Evolutionary conservation across 805 yeast species (phyloP), one percentile per base, ranked within the genome.

Genomic region (Yarrowia porcina): DNA sequence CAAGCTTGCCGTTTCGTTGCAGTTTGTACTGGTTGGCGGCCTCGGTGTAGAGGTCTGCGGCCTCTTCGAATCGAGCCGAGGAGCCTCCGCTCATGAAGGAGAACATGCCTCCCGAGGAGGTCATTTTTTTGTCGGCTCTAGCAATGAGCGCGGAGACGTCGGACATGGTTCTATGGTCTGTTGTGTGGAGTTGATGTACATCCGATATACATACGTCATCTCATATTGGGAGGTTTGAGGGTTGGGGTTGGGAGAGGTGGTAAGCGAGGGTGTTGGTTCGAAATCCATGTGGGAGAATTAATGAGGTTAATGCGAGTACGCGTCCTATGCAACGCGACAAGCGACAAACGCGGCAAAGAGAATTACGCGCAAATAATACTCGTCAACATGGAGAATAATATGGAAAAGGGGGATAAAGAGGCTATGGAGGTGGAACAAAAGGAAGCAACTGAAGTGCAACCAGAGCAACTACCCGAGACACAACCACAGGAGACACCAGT

Each of bases 11-110:
- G 66, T 90, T 88, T 70, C 89, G 89, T 68, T 83, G 85, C 64
- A 94, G 75, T 66, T 92, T 83, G 77, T 85, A 94, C 28, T 84
- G 81, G 71, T 93, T 94, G n/a, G 96, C 99, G 1, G 99, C 99
- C 74, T 92, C 96, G 21, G 87, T 80, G 72, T 86, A 93, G 28
- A 90, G 76, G 67, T 94, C 99, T 3, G 92, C 87, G 3, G 99
- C 98, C 67, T 94, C 99, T 72, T 94, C 99, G 61, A 78, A 82
- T 65, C 89, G 82, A 66, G 82, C 80, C 3, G 85, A 76, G 33
- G 81, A 80, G 1, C 87, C 81, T 1, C 87, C 81, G 4, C 93
- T 88, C 61, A 90, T 66, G 49, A 73, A 61, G 42, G 69, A 65
- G 54, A 72, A 68, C 50, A 74, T 82, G 67, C 92, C 82, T 65